A percentile compares a stretch with the other conserved stretches of the same genome.
These are phyloP conservation scores for Starmera dryadoides DNA, from an alignment of 805 yeast species.

Conservation along the genomic window DNA sequence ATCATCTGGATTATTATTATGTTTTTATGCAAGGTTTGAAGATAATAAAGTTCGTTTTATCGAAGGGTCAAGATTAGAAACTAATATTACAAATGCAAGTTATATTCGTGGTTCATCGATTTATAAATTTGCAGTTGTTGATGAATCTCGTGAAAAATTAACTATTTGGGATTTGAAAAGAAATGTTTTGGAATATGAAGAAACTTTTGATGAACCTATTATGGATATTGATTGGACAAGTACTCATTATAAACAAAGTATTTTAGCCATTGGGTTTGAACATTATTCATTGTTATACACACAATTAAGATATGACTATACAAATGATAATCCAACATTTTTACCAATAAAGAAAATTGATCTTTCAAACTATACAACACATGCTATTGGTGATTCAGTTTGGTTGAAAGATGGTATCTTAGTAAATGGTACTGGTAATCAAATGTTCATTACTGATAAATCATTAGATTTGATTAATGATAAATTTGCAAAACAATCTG, in stretches of 20 bases:
- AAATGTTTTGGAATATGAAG: conserved; percentile 58
- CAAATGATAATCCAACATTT: conserved; percentile 73
- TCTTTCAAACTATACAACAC: conserved; percentile 64
- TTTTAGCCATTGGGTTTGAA: conserved; percentile 74
- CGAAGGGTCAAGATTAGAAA: conserved; percentile 39
- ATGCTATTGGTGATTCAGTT: conserved; percentile 78
- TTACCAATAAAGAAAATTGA: conserved; percentile 68
- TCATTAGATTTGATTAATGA: conserved; percentile 45
- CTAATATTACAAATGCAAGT: conserved; percentile 47
- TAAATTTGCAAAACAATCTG: conserved; percentile 41
- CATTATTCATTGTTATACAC: conserved; percentile 61
- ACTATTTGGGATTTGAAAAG: conserved; percentile 76
- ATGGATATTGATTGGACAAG: conserved; percentile 87
- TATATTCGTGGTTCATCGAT: conserved; percentile 69
- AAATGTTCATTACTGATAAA: conserved; percentile 76
- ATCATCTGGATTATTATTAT: conserved; percentile 37
- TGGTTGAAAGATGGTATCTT: conserved; percentile 79
- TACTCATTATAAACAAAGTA: conserved; percentile 55
- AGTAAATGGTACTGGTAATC: conserved; percentile 86
- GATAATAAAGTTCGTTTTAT: conserved; percentile 42
- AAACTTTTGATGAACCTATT: conserved; percentile 33
- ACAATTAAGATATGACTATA: conserved; percentile 83
- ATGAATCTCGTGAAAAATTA: conserved; percentile 39
- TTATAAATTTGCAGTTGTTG: conserved; percentile 70
- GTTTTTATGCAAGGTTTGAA: conserved; percentile 36